These are phyloP conservation scores for Diaporthe citriasiana DNA, from an alignment of 2,329 filamentous ascomycete species.

Conservation along the genomic window DNA sequence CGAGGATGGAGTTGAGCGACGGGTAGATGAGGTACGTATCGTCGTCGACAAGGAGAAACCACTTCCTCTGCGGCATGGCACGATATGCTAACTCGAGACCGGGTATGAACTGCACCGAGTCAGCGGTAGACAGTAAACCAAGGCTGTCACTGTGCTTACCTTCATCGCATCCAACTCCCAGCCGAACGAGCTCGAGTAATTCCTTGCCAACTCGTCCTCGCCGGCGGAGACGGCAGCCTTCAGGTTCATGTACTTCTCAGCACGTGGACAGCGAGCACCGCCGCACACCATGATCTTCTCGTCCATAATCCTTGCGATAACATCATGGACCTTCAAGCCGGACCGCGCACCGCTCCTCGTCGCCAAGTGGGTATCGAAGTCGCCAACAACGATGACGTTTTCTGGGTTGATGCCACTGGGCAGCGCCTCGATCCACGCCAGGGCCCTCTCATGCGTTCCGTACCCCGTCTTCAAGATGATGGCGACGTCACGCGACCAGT, in stretches of 20 bases:
- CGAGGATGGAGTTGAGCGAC: slow-evolving; percentile 62
- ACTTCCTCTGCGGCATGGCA: slow-evolving; percentile 67
- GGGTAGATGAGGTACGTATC: slow-evolving; percentile 68
- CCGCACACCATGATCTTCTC: slow-evolving; percentile 51
- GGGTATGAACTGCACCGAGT: slow-evolving; percentile 62
- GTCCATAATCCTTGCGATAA: slow-evolving; percentile 51
- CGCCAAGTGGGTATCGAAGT: slow-evolving; percentile 58
- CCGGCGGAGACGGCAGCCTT: slow-evolving; percentile 55
- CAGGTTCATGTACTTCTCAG: slow-evolving; percentile 58
- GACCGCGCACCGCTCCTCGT: slow-evolving; percentile 46
- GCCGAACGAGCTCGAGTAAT: slow-evolving; percentile 57
- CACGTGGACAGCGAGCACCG: slow-evolving; percentile 49
- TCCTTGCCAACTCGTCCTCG: slow-evolving; percentile 54
- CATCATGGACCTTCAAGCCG: slow-evolving; percentile 55
- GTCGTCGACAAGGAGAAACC: slow-evolving; percentile 71
- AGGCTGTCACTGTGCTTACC: slow-evolving; percentile 49
- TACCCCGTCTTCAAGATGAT: slow-evolving; percentile 71
- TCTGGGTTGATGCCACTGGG: slow-evolving; percentile 50
- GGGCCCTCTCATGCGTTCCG: slow-evolving; percentile 65
- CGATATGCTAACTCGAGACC: slow-evolving; percentile 67
- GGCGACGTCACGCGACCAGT: slow-evolving; percentile 62
- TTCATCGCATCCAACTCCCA: slow-evolving; percentile 67
- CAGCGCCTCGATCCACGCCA: slow-evolving; percentile 62
- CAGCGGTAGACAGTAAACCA: background rate
- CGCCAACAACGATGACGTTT: slow-evolving; percentile 64